These are phyloP conservation scores for Dissophora globulifera DNA, from an alignment of 192 early-diverging fungal genomes.

Conservation along the genomic window DNA sequence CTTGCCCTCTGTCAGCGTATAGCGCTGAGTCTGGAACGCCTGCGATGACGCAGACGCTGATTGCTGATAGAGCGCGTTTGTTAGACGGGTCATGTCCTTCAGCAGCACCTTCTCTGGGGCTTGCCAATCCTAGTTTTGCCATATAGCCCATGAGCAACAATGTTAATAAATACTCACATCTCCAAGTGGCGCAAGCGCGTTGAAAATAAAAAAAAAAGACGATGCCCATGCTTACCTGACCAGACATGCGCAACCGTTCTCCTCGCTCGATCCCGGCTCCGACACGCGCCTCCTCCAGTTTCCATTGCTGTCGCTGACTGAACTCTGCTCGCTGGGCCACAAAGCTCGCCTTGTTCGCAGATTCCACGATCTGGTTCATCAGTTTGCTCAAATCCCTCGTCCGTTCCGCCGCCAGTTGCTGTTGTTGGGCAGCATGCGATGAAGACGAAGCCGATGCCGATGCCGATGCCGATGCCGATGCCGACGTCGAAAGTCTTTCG, in stretches of 20 bases:
- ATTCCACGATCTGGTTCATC: slow-evolving; percentile 61
- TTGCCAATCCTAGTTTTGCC: slow-evolving; percentile 63
- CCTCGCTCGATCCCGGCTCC: slow-evolving; percentile 54
- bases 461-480: slow-evolving; percentile 44
- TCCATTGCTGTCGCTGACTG: slow-evolving; percentile 43
- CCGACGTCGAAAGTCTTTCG: slow-evolving; percentile 55
- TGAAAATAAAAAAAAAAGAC: background rate
- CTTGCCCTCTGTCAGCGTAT: slow-evolving; percentile 55
- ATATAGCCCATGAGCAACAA: too few species aligned
- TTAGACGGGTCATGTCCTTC: slow-evolving; percentile 58
- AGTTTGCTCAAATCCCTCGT: slow-evolving; percentile 58
- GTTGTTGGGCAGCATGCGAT: background rate
- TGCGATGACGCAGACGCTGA: slow-evolving; percentile 29
- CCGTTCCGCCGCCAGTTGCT: slow-evolving; percentile 11
- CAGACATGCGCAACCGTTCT: slow-evolving; percentile 54
- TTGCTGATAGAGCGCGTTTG: slow-evolving; percentile 58
- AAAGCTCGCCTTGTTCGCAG: slow-evolving; percentile 50
- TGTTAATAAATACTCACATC: too few species aligned
- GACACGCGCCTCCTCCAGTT: slow-evolving; percentile 56
- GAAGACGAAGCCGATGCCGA: slow-evolving; percentile 5
- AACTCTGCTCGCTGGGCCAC: slow-evolving; percentile 61
- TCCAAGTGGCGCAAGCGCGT: too few species aligned
- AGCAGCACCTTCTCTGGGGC: slow-evolving; percentile 60
- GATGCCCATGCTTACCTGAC: slow-evolving; percentile 59
- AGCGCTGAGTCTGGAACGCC: slow-evolving; percentile 56